Conservation (phyloP, 371 early-diverging fungal species). For the Cokeromyces recurvatus region DNA sequence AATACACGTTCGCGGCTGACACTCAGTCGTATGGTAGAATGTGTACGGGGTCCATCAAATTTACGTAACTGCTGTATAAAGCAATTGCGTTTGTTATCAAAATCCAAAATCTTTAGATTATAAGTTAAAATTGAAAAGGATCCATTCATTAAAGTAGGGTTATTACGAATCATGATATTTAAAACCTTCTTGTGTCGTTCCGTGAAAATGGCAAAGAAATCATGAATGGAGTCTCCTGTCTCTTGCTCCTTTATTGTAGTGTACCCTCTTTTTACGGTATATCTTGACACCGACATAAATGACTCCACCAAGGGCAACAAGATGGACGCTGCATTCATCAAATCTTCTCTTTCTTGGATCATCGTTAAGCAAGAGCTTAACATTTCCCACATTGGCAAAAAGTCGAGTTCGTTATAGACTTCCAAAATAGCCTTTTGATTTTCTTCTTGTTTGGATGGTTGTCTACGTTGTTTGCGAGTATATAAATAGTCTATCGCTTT, state of each 20-base stretch:
- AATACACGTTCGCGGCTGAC: conserved; percentile 93
- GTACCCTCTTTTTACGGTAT: too few relatives aligned
- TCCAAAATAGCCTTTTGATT: conserved; percentile 52
- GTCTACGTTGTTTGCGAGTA: conserved; percentile 28
- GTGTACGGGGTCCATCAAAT: too few relatives aligned
- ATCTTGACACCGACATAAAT: conserved; percentile 93
- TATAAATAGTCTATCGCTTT: conserved; percentile 89
- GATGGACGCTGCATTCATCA: conserved; percentile 87
- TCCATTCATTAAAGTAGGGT: conserved; percentile 91
- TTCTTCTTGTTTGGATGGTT: conserved; percentile 13
- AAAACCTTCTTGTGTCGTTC: conserved; percentile 94
- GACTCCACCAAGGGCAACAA: conserved; percentile 92
- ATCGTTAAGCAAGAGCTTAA: conserved; percentile 70
- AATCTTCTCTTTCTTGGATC: conserved; percentile 71
- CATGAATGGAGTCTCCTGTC: too few relatives aligned
- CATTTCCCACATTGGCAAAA: conserved; percentile 74
- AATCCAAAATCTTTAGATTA: conserved; percentile 95
- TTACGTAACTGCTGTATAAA: conserved; percentile 93
- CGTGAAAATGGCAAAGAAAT: conserved; percentile 83
- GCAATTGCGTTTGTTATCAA: conserved; percentile 97
- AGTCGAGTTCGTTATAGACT: conserved; percentile 69
- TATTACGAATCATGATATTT: conserved; percentile 95
- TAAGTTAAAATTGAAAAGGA: conserved; percentile 92
- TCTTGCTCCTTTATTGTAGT: too few relatives aligned
- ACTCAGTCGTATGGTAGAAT: conserved; percentile 76